Conservation (phyloP, 2,329 filamentous ascomycete species). For the Fusarium sp. region DNA sequence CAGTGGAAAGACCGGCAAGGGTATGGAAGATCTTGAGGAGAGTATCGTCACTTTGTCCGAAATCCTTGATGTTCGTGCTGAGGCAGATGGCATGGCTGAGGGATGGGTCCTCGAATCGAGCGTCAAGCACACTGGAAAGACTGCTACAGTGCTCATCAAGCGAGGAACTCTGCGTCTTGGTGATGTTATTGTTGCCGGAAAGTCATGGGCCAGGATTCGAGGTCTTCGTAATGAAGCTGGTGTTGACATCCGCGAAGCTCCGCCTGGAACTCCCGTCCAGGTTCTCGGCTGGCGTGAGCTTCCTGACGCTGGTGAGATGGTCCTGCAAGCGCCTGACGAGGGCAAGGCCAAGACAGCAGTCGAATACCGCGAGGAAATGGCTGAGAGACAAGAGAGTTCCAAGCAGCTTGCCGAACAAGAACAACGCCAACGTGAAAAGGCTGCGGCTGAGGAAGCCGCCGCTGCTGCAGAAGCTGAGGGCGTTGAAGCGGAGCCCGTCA, state of each 20-base stretch:
- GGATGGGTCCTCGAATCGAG: slow-evolving; percentile 95
- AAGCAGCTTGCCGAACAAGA: slow-evolving; percentile 82
- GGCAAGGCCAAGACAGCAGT: slow-evolving; percentile 81
- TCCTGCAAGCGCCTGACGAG: slow-evolving; percentile 85
- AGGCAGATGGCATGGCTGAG: slow-evolving; percentile 80
- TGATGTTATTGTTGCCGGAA: slow-evolving; percentile 87
- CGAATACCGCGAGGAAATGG: slow-evolving; percentile 78
- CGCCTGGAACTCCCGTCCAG: slow-evolving; percentile 90
- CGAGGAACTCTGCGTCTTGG: slow-evolving; percentile 85
- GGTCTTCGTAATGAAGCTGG: slow-evolving; percentile 88
- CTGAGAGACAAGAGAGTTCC: slow-evolving; percentile 78
- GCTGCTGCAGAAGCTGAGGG: slow-evolving; percentile 52
- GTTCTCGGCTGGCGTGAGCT: slow-evolving; percentile 91
- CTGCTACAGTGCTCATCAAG: slow-evolving; percentile 89
- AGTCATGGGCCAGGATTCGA: slow-evolving; percentile 88
- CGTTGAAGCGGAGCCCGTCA: slow-evolving; percentile 54
- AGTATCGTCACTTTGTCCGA: slow-evolving; percentile 87
- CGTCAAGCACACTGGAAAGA: slow-evolving; percentile 84
- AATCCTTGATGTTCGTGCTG: slow-evolving; percentile 88
- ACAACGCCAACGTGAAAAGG: slow-evolving; percentile 68
- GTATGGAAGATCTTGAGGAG: slow-evolving; percentile 93
- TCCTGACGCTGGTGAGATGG: slow-evolving; percentile 86
- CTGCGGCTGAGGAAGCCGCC: slow-evolving; percentile 53
- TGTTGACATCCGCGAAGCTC: slow-evolving; percentile 74
- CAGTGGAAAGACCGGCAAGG: slow-evolving; percentile 91